Base-by-base conservation (phyloP, 2,329 filamentous ascomycete genomes). In the Talaromyces albobiverticillius region DNA sequence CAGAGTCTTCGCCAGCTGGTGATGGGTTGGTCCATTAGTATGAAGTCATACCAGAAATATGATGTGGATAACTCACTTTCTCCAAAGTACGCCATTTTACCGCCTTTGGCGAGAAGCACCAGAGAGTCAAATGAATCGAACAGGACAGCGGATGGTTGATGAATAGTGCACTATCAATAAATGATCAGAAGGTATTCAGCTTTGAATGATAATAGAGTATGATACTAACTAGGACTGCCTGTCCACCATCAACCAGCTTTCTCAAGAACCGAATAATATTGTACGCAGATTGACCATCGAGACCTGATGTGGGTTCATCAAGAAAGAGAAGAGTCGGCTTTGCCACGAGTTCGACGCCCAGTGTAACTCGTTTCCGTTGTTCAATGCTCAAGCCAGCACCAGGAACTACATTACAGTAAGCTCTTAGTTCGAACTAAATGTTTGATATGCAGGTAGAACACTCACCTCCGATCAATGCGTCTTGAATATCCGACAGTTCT, bases 101-200 rank as follows among this genome's bases (percentile, higher is more conserved):
- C 86, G 3, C 84, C 86, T 59, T 75, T 80, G n/a, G 83, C 80
- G 0, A 89, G 77, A 1, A 88, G 72, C 1, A 88, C 73, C 0
- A 89, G 77, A 1, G 79, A 80, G 58, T 89, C 86, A 55, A 89
- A 89, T 29, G 85, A 77, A 8, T 83, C 78, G 51, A 89, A 88
- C 0, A 89, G 72, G 9, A 84, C 79, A 0, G 84, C 82, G 1
- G 83, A 86, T 0, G 86, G 86, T 66, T 89, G 86, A 60, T 89
- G 86, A 38, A 89, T 88, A 0, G 86, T 89, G 56, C 68, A 70
- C 66, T 69, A 16, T 25, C 5, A 38, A 7, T 23, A 5, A 2
- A 25, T 31, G 4, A 9, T 29, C 5, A 31, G 29, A 31, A 31
- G 29, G 4, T 7, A 11, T 3, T 29, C 9, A 4, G 8, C 29